Evolutionary conservation across 257 asterid species (phyloP), one percentile per base, ranked within the genome.

Genomic region (Dorcoceras hygrometricum): DNA sequence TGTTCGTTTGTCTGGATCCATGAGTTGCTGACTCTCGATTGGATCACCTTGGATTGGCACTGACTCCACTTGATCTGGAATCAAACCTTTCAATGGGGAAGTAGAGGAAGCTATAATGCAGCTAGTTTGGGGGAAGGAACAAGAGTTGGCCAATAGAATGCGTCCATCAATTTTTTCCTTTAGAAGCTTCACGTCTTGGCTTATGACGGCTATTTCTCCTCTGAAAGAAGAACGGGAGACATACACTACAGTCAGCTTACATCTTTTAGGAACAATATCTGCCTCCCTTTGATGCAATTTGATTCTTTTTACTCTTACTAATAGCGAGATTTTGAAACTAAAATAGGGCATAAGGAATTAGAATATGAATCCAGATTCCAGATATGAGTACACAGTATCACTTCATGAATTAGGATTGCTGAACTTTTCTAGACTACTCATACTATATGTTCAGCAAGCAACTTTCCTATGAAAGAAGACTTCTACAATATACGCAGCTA

Each of bases 161-260:
- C 61, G 71, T 24, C 80, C 84, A 57, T 91, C 91, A 53, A 83
- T 79, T 72, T 73, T 85, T 77, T 80, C 82, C 67, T 88, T 86
- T n/a, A 86, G 73, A 70, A 76, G 63, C 75, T 73, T 88, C 75
- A 85, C 91, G 68, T 93, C 97, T 23, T 85, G 79, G 76, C 95
- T 85, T 71, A 90, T 85, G 23, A 93, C 95, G 48, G 87, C 85
- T 55, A 90, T 86, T 72, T 93, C 99, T 66, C 99, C 97, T 62
- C 97, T 93, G 87, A 75, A 65, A 71, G 39, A 65, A 62, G 20
- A 24, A 4, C 10, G 59, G 63, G 6, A 31, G 18, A 20, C 57
- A 57, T 5, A 48, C 10, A 26, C 4, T 46, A 26, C 22, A n/a
- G 19, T 73, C 51, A 69, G 36, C 63, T 68, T 59, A 73, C 16